Conservation (phyloP, 805 yeast genomes). For the Sporopachydermia lactativora region DNA sequence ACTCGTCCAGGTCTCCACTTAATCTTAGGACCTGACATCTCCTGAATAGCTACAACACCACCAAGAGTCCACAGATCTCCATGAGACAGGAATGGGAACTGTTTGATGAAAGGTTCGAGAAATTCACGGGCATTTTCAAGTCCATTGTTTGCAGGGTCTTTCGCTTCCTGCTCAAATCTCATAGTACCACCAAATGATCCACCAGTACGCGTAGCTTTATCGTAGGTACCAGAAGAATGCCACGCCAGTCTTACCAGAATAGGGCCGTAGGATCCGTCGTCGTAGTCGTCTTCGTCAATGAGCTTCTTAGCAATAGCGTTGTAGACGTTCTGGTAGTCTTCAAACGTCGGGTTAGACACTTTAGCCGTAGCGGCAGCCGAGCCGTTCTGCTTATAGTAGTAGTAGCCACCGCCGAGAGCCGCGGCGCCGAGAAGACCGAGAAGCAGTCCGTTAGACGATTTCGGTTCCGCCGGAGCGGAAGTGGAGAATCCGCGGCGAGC, state of each 20-base stretch:
- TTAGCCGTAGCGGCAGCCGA: slow-evolving; percentile 18
- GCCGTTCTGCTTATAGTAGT: slow-evolving; percentile 15
- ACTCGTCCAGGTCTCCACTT: slow-evolving; percentile 71
- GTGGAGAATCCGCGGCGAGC: neutral
- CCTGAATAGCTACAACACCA: slow-evolving; percentile 70
- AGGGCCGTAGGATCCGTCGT: slow-evolving; percentile 62
- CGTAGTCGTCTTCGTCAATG: slow-evolving; percentile 41
- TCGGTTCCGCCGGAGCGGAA: neutral
- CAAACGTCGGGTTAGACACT: slow-evolving; percentile 20
- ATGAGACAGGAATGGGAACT: slow-evolving; percentile 57
- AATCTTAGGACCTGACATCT: slow-evolving; percentile 62
- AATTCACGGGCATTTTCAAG: slow-evolving; percentile 41
- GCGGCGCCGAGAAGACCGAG: slow-evolving; percentile 5
- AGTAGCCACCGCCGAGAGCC: slow-evolving; percentile 18
- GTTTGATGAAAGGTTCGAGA: slow-evolving; percentile 38
- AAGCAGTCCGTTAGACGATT: slow-evolving; percentile 1
- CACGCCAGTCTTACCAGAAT: slow-evolving; percentile 61
- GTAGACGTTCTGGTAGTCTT: slow-evolving; percentile 63
- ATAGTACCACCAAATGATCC: slow-evolving; percentile 61
- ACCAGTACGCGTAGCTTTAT: slow-evolving; percentile 27
- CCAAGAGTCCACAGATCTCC: slow-evolving; percentile 75
- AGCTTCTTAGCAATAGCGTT: slow-evolving; percentile 61
- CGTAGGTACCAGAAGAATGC: slow-evolving; percentile 77
- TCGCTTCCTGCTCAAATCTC: slow-evolving; percentile 34
- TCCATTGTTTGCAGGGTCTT: slow-evolving; percentile 51